Evolutionary conservation across 2,329 filamentous ascomycete species (phyloP), one percentile per base, ranked within the genome.

Genomic region (Aureobasidium sp.): DNA sequence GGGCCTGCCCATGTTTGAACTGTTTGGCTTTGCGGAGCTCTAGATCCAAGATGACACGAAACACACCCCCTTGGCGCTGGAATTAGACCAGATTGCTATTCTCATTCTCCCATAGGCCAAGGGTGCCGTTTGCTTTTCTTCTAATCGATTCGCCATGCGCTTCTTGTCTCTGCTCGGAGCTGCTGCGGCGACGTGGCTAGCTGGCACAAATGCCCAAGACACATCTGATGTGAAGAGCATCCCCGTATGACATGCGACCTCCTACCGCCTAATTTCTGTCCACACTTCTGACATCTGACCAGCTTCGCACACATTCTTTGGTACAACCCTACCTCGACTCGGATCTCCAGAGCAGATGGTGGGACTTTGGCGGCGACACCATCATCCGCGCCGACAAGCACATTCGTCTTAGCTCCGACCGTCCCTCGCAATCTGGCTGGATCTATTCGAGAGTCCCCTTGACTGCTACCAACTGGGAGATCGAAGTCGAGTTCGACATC

Each of bases 401-500:
- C 77, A 88, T 99, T 69, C 91, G 94, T 68, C 85, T 99, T 62
- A 92, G 92, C 34, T 89, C 91, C 63, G 91, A 97, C 77, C 87
- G 89, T 65, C 89, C 90, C 63, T 97, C 93, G 69, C 91, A 96
- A 77, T 84, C 86, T 70, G 94, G 94, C 71, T 97, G 90, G 90
- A 81, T 97, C 67, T 97, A 93, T 79, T 97, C 92, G 53, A 85
- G 92, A 63, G 90, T 97, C 54, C 94, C 94, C 32, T 78, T 99
- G 69, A 99, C 94, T 10, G 94, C 94, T 49, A 99, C 93, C 45
- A 99, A 99, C 78, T 99, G 94, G 94, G 91, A 97, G 83, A 88
- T 99, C 67, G 90, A 95, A 76, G 83, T 97, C 66, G 94, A 97
- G 73, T 97, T 97, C 80, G 91, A 90, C 77, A 90, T 99, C 71